phyloP scores from a whole-genome alignment of 108 stramenopile species.

The Discostella stelligeroides region DNA sequence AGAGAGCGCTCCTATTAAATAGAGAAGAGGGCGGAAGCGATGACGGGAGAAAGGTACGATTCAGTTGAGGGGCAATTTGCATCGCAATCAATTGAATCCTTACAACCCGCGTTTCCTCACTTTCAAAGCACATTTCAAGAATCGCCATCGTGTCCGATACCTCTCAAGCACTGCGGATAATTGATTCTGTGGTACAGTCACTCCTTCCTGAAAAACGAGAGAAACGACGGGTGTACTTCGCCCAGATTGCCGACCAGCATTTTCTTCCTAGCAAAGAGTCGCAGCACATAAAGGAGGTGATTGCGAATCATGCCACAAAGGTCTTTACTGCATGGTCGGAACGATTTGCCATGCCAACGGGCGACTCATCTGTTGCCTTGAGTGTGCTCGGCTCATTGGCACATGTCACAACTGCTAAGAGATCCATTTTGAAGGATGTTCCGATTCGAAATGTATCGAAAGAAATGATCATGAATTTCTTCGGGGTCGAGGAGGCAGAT shows the following conservation, averaged over 20 bases:
- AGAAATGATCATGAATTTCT: slow-evolving; percentile 29
- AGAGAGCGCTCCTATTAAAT: slow-evolving; percentile 27
- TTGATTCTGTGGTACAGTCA: slow-evolving; percentile 42
- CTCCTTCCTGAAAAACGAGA: slow-evolving; percentile 52
- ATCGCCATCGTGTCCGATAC: slow-evolving; percentile 35
- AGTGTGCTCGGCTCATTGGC: slow-evolving; percentile 46
- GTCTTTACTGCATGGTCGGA: slow-evolving; percentile 46
- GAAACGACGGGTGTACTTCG: slow-evolving; percentile 43
- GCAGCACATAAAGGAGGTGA: slow-evolving; percentile 29
- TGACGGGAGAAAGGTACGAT: slow-evolving; percentile 25
- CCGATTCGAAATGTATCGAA: slow-evolving; percentile 56
- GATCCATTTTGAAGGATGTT: slow-evolving; percentile 39
- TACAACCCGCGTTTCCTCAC: not conserved
- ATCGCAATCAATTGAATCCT: slow-evolving; percentile 1
- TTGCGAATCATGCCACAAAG: slow-evolving; percentile 46
- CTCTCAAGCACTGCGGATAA: slow-evolving; percentile 34
- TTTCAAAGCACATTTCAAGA: slow-evolving; percentile 21
- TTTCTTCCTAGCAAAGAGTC: slow-evolving; percentile 37
- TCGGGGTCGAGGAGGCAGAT: slow-evolving; percentile 13
- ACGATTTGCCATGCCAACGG: slow-evolving; percentile 50
- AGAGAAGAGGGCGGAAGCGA: not conserved
- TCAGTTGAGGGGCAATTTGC: slow-evolving; percentile 1
- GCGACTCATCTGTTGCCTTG: slow-evolving; percentile 57
- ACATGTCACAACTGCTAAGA: slow-evolving; percentile 44
- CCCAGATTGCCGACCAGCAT: slow-evolving; percentile 36